Base-by-base conservation (phyloP, 257 asterid species). In the Rehmannia glutinosa region DNA sequence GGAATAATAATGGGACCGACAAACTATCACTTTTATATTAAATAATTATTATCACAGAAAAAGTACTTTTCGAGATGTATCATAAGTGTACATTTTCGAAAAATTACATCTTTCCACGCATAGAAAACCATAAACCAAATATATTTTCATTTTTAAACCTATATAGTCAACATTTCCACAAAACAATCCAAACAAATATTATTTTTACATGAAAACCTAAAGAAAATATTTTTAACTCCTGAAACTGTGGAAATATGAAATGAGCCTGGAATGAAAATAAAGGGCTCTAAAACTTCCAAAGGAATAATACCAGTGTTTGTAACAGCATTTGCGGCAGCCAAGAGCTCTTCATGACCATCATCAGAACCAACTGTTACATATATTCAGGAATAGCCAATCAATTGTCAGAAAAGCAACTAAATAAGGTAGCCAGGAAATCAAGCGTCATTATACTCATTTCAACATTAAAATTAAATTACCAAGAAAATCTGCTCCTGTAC, bases 291-390 rank as follows among this genome's bases (percentile, higher is more conserved):
- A 71, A 75, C n/a, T 27, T 43, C 55, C 62, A 73, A 62, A 64
- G 59, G 19, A 50, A 54, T 8, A 78, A 55, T 87, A 92, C 98
- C 95, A 43, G 87, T 73, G 74, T 85, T 80, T 32, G 85, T 77
- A 76, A 84, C 95, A 66, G 95, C 87, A 78, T 86, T 89, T 75
- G 95, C 86, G 50, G 98, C 93, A 78, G 96, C 91, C 81, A 87
- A 79, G 65, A 92, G 97, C 83, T 86, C 97, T 64, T 92, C 98
- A 69, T 81, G 93, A 68, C 97, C 98, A 83, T 84, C 90, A 81
- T 84, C 95, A 50, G 89, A 84, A 65, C 94, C 87, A 83, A 84
- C 92, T 83, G 77, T 38, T 4, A 27, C 10, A 21, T 51, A 30
- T 33, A 62, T 59, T 45, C 45, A 70, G 60, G 60, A 53, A 20